Base-by-base conservation (phyloP, 768 basidiomycete genomes). In the Tulasnella sp. region DNA sequence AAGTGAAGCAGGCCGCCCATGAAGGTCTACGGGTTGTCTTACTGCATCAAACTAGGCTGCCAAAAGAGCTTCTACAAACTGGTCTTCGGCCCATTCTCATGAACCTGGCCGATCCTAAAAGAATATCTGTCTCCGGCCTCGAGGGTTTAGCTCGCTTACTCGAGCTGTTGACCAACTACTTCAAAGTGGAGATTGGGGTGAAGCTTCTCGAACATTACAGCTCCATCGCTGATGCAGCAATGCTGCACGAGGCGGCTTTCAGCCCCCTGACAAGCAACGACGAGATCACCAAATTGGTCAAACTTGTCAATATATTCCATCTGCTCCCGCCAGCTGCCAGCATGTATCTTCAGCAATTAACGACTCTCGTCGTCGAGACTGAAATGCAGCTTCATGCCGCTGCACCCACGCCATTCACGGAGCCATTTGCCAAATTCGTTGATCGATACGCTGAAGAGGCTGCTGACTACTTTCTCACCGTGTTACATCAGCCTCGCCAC, bases 171-270 rank as follows among this genome's bases (percentile, higher is more conserved):
- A 95, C 91, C 33, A 96, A 96, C 64, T 98, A 99, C 67, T 99
- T 99, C 79, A 98, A 96, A 65, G 93, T 99, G 15, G 95, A 99
- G 69, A 98, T 99, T 54, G 95, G 95, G 0, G 78, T 87, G 64
- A 99, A 99, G 66, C 77, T 99, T 5, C 72, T 99, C 19, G 95
- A 98, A 60, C 95, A 99, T 63, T 96, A 93, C 68, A 81, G 83
- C 37, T 79, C 83, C 32, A 82, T 99, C 19, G 87, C 93, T 22
- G 90, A 93, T 60, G 83, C 88, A 12, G 80, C 81, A 57, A 81
- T 87, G 70, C 72, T 96, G 24, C 74, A 76, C 52, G 78, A 77
- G 41, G 83, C 91, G 0, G 79, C 89, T 0, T 77, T 79, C 53
- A 72, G 84, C 4, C 86, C 90, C 1, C 69, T 88, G 20, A 74